These are phyloP conservation scores for Nadsonia starkeyi-henricii DNA, from an alignment of 1,139 yeast species.

Conservation along the genomic window DNA sequence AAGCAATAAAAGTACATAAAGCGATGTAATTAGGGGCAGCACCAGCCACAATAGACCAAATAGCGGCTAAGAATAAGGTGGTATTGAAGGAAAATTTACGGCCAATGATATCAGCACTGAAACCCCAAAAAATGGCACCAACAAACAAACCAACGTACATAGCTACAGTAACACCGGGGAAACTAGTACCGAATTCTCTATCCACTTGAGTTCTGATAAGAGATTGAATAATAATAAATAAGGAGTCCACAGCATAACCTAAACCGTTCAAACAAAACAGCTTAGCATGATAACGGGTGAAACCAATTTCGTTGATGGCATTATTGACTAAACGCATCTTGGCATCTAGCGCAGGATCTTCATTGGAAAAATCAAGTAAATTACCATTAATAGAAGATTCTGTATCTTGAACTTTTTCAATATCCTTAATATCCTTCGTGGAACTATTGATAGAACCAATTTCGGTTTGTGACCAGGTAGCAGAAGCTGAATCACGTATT, in stretches of 20 bases:
- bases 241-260: constrained; percentile 52
- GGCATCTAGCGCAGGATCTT: constrained; percentile 11
- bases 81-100: constrained; percentile 42
- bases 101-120: constrained; percentile 32
- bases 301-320: constrained; percentile 19
- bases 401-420: too few relatives aligned
- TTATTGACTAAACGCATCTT: constrained; percentile 14
- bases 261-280: constrained; percentile 29
- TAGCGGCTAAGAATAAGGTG: constrained; percentile 36
- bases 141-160: constrained; percentile 32
- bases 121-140: constrained; percentile 45
- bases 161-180: constrained; percentile 10
- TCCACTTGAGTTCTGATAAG: constrained; percentile 3
- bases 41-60: constrained; percentile 29
- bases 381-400: too few relatives aligned
- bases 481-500: too few relatives aligned
- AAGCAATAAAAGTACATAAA: constrained; percentile 36
- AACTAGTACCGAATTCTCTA: constrained; percentile 5
- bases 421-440: too few relatives aligned
- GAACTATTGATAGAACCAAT: too few relatives aligned
- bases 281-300: constrained; percentile 15
- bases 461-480: too few relatives aligned
- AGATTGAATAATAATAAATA: constrained; percentile 22
- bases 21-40: constrained; percentile 34
- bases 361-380: constrained; percentile 9